A percentile compares a stretch with the other conserved stretches of the same genome.
These are phyloP conservation scores for Notholithocarpus densiflorus DNA, from an alignment of 306 rosid species.

Conservation along the genomic window DNA sequence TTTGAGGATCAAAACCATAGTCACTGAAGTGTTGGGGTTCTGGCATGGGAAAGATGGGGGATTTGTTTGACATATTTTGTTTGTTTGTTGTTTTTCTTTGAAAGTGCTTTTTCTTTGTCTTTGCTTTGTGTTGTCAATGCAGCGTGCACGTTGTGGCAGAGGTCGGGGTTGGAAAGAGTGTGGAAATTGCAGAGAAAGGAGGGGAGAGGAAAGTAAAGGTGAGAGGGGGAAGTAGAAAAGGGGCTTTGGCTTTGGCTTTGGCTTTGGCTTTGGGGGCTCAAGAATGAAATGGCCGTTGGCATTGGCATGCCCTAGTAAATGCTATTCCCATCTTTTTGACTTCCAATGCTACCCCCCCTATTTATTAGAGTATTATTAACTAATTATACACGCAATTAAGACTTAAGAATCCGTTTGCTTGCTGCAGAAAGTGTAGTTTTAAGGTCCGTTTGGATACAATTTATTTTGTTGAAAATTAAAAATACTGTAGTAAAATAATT, in stretches of 20 bases:
- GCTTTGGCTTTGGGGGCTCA: constrained; percentile 18
- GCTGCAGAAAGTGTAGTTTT: no score
- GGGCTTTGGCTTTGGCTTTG: constrained; percentile 4
- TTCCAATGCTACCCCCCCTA: background rate
- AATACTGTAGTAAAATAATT: no score
- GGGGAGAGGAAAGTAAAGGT: background rate
- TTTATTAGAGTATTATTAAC: background rate
- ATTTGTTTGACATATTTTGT: constrained; percentile 52
- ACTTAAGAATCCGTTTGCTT: no score
- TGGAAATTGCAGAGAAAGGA: background rate
- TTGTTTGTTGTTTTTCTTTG: background rate
- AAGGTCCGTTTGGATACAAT: no score
- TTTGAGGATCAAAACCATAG: constrained; percentile 94
- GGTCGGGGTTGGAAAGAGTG: background rate
- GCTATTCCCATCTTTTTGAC: constrained; percentile 14
- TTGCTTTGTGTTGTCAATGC: background rate
- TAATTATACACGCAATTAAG: no score
- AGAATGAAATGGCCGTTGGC: constrained; percentile 21
- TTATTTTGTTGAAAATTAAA: no score
- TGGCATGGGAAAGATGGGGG: constrained; percentile 80
- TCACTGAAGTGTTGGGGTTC: constrained; percentile 91
- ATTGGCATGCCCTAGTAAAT: constrained; percentile 39
- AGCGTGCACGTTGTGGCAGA: background rate
- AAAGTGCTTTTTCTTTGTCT: background rate
- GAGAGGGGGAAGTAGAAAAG: background rate